Conservation (phyloP, 2,329 filamentous ascomycete species). For the Epichloe elymi region DNA sequence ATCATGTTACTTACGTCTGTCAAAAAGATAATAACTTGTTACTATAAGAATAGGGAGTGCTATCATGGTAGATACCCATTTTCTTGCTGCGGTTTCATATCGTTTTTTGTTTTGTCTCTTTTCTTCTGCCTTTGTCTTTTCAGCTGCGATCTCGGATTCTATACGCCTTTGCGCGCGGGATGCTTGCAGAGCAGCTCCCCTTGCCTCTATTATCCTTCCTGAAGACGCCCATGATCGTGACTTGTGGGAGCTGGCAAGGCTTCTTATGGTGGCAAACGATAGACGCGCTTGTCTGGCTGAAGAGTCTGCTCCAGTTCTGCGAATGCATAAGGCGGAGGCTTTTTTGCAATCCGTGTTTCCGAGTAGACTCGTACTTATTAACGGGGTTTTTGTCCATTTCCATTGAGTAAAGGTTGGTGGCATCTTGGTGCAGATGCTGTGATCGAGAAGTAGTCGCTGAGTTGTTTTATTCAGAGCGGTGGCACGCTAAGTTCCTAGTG, state of each 20-base stretch:
- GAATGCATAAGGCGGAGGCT: too few species aligned
- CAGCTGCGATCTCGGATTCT: conserved; percentile 9
- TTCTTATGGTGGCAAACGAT: neutral
- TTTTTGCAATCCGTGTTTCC: neutral
- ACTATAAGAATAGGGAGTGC: conserved; percentile 41
- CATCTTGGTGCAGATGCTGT: too few species aligned
- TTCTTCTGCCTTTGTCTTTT: conserved; percentile 9
- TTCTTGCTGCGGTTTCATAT: conserved; percentile 31
- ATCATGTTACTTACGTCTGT: conserved; percentile 28
- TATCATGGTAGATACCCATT: conserved; percentile 34
- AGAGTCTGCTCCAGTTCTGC: neutral
- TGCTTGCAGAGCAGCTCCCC: conserved; percentile 12
- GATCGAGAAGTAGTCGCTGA: too few species aligned
- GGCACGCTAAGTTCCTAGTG: too few species aligned
- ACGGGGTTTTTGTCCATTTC: too few species aligned
- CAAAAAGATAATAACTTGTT: conserved; percentile 40
- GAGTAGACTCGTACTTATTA: neutral
- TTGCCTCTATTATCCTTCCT: conserved; percentile 8
- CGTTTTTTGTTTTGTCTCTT: conserved; percentile 26
- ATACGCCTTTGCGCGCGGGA: conserved; percentile 10
- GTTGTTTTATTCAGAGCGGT: too few species aligned
- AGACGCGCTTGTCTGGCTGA: neutral
- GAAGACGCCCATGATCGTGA: too few species aligned
- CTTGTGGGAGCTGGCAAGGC: neutral
- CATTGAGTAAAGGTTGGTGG: too few species aligned